A percentile compares a stretch with the other conserved stretches of the same genome.
Evolutionary conservation across 2,329 filamentous ascomycete genomes (phyloP).

Genomic region (Calonectria hongkongensis): DNA sequence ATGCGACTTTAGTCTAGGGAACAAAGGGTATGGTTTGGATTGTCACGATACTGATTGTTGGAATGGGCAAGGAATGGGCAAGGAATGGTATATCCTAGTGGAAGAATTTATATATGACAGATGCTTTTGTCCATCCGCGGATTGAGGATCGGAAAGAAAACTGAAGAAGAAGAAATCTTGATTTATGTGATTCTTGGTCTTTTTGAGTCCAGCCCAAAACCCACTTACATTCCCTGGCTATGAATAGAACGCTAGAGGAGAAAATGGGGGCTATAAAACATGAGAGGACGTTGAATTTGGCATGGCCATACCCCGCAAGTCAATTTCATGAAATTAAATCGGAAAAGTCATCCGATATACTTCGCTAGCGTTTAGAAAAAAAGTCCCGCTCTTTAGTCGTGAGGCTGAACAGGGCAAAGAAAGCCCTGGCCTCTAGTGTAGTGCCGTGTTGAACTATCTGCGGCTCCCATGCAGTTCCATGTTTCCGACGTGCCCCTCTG

Average conservation of each 20-base stretch:
- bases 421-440: background rate
- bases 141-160: background rate
- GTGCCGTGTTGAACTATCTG: slow-evolving; percentile 13
- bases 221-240: background rate
- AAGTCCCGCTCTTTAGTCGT: background rate
- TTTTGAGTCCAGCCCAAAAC: background rate
- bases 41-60: background rate
- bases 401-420: background rate
- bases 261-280: too few relatives aligned
- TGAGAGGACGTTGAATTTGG: background rate
- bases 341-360: background rate
- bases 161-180: background rate
- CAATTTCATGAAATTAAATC: background rate
- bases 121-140: too few relatives aligned
- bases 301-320: slow-evolving; percentile 11
- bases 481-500: background rate
- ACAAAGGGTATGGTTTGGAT: slow-evolving; percentile 1
- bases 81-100: background rate
- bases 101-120: background rate
- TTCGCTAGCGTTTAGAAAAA: background rate
- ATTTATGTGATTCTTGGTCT: background rate
- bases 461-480: slow-evolving; percentile 24
- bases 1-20: background rate
- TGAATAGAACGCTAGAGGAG: background rate
- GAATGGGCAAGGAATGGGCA: too few relatives aligned